These are phyloP conservation scores for Phylloporus sp. DNA, from an alignment of 768 basidiomycete species.

Conservation along the genomic window DNA sequence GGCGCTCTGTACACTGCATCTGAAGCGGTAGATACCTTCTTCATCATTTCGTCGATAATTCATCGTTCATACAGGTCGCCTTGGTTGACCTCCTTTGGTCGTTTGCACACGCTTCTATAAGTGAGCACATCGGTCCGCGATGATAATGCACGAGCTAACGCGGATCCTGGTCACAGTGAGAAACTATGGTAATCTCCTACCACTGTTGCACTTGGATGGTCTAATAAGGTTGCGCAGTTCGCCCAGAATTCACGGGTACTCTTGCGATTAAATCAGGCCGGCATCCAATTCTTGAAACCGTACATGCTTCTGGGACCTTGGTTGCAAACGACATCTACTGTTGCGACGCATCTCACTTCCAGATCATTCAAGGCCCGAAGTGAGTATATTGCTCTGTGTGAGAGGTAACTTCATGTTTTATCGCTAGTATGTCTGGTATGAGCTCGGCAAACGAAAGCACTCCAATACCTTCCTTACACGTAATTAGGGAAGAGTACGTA, in stretches of 20 bases:
- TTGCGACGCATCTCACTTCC: conserved; percentile 78
- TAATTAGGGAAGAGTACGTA: conserved; percentile 85
- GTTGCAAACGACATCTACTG: conserved; percentile 92
- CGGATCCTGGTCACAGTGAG: conserved; percentile 33
- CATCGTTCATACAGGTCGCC: conserved; percentile 52
- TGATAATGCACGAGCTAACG: neutral
- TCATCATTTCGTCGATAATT: neutral
- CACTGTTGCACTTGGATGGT: neutral
- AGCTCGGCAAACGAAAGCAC: neutral
- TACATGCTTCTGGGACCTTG: conserved; percentile 61
- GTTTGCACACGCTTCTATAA: conserved; percentile 77
- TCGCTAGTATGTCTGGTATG: conserved; percentile 55
- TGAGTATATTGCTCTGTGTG: conserved; percentile 31
- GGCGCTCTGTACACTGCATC: conserved; percentile 85
- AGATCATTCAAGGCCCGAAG: conserved; percentile 91
- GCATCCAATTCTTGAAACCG: conserved; percentile 80
- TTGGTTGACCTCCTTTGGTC: conserved; percentile 87
- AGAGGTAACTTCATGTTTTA: neutral
- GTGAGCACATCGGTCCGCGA: conserved; percentile 46
- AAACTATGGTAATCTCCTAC: conserved; percentile 39
- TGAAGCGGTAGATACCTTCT: conserved; percentile 58
- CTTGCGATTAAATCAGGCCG: conserved; percentile 85
- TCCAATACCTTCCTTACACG: neutral
- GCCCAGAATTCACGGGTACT: conserved; percentile 89
- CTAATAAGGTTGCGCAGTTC: conserved; percentile 42